phyloP scores from a whole-genome alignment of 208 protist species.

The Vickermania ingenoplastis region DNA sequence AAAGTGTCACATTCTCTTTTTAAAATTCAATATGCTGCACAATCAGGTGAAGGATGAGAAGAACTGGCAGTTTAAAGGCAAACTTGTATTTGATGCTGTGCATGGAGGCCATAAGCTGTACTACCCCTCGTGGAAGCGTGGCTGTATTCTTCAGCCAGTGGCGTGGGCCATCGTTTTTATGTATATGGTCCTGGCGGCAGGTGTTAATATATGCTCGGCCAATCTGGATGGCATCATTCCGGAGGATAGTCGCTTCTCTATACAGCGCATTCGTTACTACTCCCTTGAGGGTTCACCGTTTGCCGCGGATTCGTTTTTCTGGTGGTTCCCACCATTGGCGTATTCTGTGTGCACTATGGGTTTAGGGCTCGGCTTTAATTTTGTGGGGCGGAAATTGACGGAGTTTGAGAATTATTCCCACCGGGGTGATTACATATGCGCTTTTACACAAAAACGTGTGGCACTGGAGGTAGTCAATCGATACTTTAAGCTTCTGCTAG shows the following conservation, averaged over 20 bases:
- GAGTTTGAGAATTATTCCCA: constrained; percentile 54
- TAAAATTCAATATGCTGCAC: constrained; percentile 30
- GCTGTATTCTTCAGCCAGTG: constrained; percentile 24
- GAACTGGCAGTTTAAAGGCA: constrained; percentile 30
- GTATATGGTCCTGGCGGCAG: constrained; percentile 27
- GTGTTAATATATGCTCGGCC: constrained; percentile 33
- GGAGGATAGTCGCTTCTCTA: constrained; percentile 13
- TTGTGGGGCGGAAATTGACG: constrained; percentile 37
- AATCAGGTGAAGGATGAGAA: constrained; percentile 32
- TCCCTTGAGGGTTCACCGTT: constrained; percentile 34
- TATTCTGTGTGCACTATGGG: constrained; percentile 26
- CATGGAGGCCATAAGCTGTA: constrained; percentile 25
- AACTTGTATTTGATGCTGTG: constrained; percentile 17
- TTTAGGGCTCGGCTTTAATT: constrained; percentile 37
- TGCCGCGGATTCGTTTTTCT: constrained; percentile 17
- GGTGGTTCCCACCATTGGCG: constrained; percentile 22
- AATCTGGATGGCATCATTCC: constrained; percentile 35
- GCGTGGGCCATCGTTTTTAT: constrained; percentile 20
- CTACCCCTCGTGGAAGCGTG: constrained; percentile 39
- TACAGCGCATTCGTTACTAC: constrained; percentile 18
- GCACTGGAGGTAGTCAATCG: constrained; percentile 61
- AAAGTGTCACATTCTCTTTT: constrained; percentile 20
- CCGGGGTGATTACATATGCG: constrained; percentile 36
- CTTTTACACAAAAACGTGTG: constrained; percentile 57
- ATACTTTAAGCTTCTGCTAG: constrained; percentile 50